Conservation (phyloP, 2,329 filamentous ascomycete genomes). For the Aspergillus neotritici region DNA sequence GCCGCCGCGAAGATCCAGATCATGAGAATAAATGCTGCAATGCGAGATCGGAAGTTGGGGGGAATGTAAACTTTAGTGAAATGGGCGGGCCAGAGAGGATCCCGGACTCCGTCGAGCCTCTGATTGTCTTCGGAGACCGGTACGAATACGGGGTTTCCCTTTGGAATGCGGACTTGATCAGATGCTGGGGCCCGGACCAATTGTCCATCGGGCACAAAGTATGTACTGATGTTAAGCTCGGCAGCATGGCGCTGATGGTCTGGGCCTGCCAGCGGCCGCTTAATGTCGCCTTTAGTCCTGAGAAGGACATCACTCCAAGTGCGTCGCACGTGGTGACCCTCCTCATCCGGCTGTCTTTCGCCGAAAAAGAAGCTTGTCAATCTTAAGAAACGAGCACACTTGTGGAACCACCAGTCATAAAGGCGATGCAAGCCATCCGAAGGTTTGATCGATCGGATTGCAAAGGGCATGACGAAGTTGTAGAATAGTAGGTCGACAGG, state of each 20-base stretch:
- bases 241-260: constrained; percentile 26
- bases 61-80: constrained; percentile 76
- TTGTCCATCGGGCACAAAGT: constrained; percentile 64
- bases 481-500: constrained; percentile 92
- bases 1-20: constrained; percentile 92
- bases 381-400: constrained; percentile 71
- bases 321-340: constrained; percentile 60
- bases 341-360: constrained; percentile 73
- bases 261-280: constrained; percentile 30
- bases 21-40: constrained; percentile 78
- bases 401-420: constrained; percentile 95
- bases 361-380: constrained; percentile 92
- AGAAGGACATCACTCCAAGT: constrained; percentile 49
- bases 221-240: constrained; percentile 39
- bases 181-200: constrained; percentile 92
- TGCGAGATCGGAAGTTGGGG: constrained; percentile 72
- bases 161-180: constrained; percentile 90
- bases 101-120: constrained; percentile 55
- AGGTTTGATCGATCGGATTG: constrained; percentile 77
- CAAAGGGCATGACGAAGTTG: constrained; percentile 89
- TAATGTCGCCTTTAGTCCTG: constrained; percentile 34
- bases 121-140: constrained; percentile 64
- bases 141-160: constrained; percentile 74
- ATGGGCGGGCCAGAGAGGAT: constrained; percentile 22
- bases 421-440: constrained; percentile 76